Conservation (phyloP, 2,329 filamentous ascomycete species). For the Arthroderma uncinatum region DNA sequence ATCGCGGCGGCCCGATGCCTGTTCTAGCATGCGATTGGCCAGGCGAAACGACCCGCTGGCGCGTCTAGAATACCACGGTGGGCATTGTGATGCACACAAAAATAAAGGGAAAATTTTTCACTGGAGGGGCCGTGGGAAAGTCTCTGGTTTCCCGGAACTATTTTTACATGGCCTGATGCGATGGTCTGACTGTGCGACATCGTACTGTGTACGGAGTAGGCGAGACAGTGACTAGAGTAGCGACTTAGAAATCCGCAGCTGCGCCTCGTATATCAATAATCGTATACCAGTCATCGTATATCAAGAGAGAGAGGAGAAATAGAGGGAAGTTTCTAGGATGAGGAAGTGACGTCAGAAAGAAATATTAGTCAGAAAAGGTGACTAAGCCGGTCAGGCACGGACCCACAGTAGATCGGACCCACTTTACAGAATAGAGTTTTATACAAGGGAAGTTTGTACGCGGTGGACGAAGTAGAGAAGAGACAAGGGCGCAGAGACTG, state of each 20-base stretch:
- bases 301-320: neutral
- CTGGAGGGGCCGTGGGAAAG: constrained; percentile 5
- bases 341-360: neutral
- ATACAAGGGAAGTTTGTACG: neutral
- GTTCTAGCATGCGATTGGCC: neutral
- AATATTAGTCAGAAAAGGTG: neutral
- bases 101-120: neutral
- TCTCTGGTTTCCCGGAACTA: constrained; percentile 4
- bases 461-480: neutral
- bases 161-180: constrained; percentile 5
- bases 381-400: neutral
- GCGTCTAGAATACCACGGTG: neutral
- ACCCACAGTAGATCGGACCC: neutral
- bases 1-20: constrained; percentile 3
- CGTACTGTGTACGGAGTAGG: neutral
- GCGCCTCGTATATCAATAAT: neutral
- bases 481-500: neutral
- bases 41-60: neutral
- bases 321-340: neutral
- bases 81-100: neutral
- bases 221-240: neutral
- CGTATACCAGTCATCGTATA: too few relatives aligned
- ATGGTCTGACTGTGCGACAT: neutral
- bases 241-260: neutral
- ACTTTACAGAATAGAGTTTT: neutral